phyloP scores from a whole-genome alignment of 2,329 filamentous ascomycete genomes.

The Huntiella savannae region DNA sequence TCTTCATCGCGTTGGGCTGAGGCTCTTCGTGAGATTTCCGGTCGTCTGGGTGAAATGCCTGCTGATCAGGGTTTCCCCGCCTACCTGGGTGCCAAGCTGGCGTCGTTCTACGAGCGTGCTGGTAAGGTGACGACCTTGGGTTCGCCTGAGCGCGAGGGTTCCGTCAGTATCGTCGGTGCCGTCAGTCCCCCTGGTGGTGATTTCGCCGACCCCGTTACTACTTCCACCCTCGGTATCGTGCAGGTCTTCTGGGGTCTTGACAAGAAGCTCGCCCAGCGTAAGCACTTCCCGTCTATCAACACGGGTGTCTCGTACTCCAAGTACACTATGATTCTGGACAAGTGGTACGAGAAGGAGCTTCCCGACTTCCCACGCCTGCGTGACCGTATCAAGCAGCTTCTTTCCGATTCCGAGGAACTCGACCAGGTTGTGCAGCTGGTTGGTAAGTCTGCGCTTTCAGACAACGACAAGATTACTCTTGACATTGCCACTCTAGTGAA shows the following conservation, averaged over 20 bases:
- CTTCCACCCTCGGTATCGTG: slow-evolving; percentile 83
- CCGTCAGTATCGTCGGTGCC: slow-evolving; percentile 92
- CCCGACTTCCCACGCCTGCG: slow-evolving; percentile 87
- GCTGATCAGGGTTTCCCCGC: slow-evolving; percentile 98
- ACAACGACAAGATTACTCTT: slow-evolving; percentile 94
- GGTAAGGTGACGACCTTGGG: slow-evolving; percentile 72
- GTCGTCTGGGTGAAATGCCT: slow-evolving; percentile 98
- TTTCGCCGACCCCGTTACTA: slow-evolving; percentile 96
- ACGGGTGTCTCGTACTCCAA: slow-evolving; percentile 90
- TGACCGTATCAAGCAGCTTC: slow-evolving; percentile 80
- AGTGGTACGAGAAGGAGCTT: slow-evolving; percentile 84
- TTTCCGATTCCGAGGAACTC: slow-evolving; percentile 88
- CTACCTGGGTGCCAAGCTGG: slow-evolving; percentile 88
- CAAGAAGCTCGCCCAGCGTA: slow-evolving; percentile 97
- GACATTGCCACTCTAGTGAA: slow-evolving; percentile 84
- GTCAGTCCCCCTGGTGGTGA: slow-evolving; percentile 96
- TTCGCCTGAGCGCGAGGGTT: slow-evolving; percentile 72
- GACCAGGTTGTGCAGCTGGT: slow-evolving; percentile 98
- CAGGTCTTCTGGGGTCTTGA: slow-evolving; percentile 99
- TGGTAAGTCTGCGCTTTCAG: slow-evolving; percentile 88
- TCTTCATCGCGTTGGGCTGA: slow-evolving; percentile 97
- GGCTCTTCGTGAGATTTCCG: slow-evolving; percentile 93
- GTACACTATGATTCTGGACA: slow-evolving; percentile 75
- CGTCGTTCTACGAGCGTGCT: slow-evolving; percentile 97
- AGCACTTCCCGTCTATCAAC: slow-evolving; percentile 98